Evolutionary conservation across 345 rosid genomes (phyloP), one percentile per base, ranked within the genome.

Genomic region (Camelina hispida): DNA sequence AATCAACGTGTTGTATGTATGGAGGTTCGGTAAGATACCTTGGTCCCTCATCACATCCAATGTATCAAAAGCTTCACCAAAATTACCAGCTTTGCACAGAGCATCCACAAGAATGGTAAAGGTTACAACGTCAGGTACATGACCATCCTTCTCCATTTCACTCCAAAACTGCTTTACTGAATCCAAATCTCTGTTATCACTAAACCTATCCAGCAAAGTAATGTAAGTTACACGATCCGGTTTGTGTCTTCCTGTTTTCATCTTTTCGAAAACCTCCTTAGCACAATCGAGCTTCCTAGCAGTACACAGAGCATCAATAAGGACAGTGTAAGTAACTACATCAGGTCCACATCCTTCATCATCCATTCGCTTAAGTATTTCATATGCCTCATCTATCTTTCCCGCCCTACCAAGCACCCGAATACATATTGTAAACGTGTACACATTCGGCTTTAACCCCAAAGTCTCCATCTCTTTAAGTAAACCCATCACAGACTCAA

Each of bases 391-490:
- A 0, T 85, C 79, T 17, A 90, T 91, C 84, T 78, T 88, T 38
- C 97, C 95, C 0, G 89, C 92, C 75, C 88, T 86, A 38, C 98
- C 97, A 61, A 94, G 90, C 40, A 85, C 81, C 68, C 96, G 81
- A 74, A 91, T 90, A 86, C 97, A 94, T 83, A 91, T 91, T 0
- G 95, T 90, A 71, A 85, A 94, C n/a, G 97, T 91, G 81, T 94
- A 91, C 23, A 94, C 80, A 77, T 94, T 94, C 17, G 96, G 97
- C 81, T 78, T 90, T 69, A 94, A 76, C 25, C 97, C 96, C 83
- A 94, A 75, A 68, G 64, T 74, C 83, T 86, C 91, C 96, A 90
- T 88, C 85, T 94, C 98, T 62, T 80, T 78, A 52, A 94, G 83
- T 80, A 94, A 85, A 74, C 72, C 78, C 93, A 88, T 81, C 71